These are phyloP conservation scores for Chrysanthemum makinoi DNA, from an alignment of 129 eudicot genomes.

Conservation along the genomic window DNA sequence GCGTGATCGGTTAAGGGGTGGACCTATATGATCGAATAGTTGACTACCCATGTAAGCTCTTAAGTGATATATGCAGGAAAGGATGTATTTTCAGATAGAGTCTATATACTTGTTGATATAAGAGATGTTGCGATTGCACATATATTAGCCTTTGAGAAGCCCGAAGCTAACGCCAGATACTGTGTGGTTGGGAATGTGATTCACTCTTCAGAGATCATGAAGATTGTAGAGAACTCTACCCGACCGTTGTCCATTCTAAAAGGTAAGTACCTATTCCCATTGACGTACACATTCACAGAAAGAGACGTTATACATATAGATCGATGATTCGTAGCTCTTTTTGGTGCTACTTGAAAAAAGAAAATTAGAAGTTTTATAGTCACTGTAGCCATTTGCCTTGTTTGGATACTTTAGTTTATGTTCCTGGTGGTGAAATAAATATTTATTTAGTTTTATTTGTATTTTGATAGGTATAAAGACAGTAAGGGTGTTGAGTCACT, in stretches of 20 bases:
- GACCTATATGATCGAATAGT: neutral
- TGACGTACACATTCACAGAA: neutral
- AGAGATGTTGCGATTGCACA: conserved; percentile 27
- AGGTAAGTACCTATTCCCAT: conserved; percentile 22
- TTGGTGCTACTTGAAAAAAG: no score
- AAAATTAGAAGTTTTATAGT: no score
- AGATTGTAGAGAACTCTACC: conserved; percentile 29
- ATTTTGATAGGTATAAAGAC: no score
- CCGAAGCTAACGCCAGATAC: no score
- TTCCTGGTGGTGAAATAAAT: no score
- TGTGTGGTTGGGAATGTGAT: no score
- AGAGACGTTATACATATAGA: neutral
- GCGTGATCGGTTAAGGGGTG: neutral
- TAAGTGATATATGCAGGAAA: no score
- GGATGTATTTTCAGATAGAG: conserved; percentile 16
- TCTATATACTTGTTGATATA: conserved; percentile 40
- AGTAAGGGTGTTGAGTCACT: no score
- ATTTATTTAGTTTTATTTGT: neutral
- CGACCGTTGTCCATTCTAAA: conserved; percentile 22
- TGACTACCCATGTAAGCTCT: neutral
- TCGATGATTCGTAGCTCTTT: no score
- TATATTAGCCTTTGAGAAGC: no score
- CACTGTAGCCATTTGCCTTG: no score
- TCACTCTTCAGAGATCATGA: conserved; percentile 1
- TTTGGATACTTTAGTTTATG: no score